phyloP scores from a whole-genome alignment of 2,329 filamentous ascomycete genomes.

The Thelonectria olida region DNA sequence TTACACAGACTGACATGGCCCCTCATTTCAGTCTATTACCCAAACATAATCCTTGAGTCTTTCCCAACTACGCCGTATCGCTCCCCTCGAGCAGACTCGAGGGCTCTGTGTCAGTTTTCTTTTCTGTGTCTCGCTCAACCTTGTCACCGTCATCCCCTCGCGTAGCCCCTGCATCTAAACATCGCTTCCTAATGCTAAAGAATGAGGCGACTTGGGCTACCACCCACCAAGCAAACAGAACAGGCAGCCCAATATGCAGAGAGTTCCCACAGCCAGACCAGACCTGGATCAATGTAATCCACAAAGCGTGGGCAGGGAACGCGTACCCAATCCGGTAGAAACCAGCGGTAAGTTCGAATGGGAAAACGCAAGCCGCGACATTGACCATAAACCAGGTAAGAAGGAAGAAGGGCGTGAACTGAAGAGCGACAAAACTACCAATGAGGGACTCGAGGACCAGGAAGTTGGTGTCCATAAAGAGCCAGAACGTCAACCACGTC shows the following conservation, averaged over 20 bases:
- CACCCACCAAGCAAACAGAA: slow-evolving; percentile 53
- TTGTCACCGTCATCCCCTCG: background rate
- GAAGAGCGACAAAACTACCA: slow-evolving; percentile 42
- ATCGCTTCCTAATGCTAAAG: slow-evolving; percentile 38
- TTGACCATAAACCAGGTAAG: slow-evolving; percentile 54
- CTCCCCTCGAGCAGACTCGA: background rate
- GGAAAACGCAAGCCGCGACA: slow-evolving; percentile 46
- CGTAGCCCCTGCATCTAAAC: slow-evolving; percentile 14
- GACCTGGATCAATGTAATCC: slow-evolving; percentile 49
- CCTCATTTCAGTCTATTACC: too few species aligned
- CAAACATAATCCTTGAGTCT: too few species aligned
- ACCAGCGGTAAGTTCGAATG: slow-evolving; percentile 48
- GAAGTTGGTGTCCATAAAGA: slow-evolving; percentile 54
- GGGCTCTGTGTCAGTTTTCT: background rate
- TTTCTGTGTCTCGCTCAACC: background rate
- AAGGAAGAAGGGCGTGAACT: slow-evolving; percentile 51
- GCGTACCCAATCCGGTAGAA: slow-evolving; percentile 52
- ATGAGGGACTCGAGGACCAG: slow-evolving; percentile 48
- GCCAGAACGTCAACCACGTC: slow-evolving; percentile 46
- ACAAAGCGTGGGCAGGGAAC: slow-evolving; percentile 47
- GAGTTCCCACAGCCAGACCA: slow-evolving; percentile 53
- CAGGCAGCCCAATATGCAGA: slow-evolving; percentile 50
- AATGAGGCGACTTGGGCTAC: slow-evolving; percentile 32
- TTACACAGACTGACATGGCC: too few species aligned
- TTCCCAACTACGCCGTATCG: background rate